Base-by-base conservation (phyloP, 805 yeast species). In the Candida montana region DNA sequence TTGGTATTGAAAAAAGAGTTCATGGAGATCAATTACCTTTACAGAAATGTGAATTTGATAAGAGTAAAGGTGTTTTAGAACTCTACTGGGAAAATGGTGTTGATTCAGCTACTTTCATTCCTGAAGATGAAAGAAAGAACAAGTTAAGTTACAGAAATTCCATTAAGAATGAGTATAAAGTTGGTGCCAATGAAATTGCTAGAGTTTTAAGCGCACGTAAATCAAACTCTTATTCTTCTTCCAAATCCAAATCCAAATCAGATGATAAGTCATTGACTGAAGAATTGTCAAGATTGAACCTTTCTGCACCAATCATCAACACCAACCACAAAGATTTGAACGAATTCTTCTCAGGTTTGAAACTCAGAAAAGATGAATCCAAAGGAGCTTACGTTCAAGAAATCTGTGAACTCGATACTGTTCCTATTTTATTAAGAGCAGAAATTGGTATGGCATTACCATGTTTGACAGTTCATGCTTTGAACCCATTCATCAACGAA, bases 21-120 rank as follows among this genome's bases (percentile, higher is more conserved):
- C 99, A 93, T 57, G 97, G 98, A 21, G 99, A 93, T 64, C 98
- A 93, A 64, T 69, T 93, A 42, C 98, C 98, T 10, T 69, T 91
- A 48, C 77, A 77, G 19, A 90, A 89, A 62, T 98, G 97, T 5
- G 98, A 93, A 61, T 93, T 84, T 60, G 90, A 86, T 60, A 84
- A 82, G 57, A 54, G 58, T 15, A 67, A 74, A 31, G 73, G 87
- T 34, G 64, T 79, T 9, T 70, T 91, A 54, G 96, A 91, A 59
- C 68, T 91, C 37, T 88, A 76, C 58, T 91, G 99, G 99, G 95
- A 88, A 61, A 79, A 77, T 39, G 91, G 90, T n/a, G 77, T 84
- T 40, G 97, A 91, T 61, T 76, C 95, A 18, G 96, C 96, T 0
- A 84, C 95, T 1, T 93, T 73, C 58, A 74, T 88, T 31, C 97